Conservation (phyloP, 2,329 filamentous ascomycete genomes). For the Sporothrix curviconia region DNA sequence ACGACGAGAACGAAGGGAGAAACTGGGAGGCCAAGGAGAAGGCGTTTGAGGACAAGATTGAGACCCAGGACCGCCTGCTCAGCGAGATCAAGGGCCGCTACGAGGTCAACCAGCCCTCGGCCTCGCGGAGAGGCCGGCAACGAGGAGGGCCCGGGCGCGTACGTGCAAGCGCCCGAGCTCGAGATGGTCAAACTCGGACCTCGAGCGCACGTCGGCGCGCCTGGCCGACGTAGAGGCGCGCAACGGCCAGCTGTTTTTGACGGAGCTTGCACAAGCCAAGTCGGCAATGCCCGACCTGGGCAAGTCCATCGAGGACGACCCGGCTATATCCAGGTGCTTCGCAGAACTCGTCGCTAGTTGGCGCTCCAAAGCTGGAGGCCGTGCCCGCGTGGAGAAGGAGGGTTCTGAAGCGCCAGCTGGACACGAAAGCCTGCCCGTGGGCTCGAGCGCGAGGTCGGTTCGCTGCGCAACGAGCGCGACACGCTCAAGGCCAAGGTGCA, state of each 20-base stretch:
- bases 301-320: constrained; percentile 75
- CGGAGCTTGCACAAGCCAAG: constrained; percentile 85
- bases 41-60: constrained; percentile 83
- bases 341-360: constrained; percentile 85
- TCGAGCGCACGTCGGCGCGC: constrained; percentile 81
- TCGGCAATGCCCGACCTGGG: constrained; percentile 61
- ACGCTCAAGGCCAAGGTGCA: constrained; percentile 72
- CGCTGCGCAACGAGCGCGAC: constrained; percentile 75
- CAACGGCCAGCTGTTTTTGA: constrained; percentile 85
- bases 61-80: constrained; percentile 84
- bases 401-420: constrained; percentile 68
- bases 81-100: constrained; percentile 96
- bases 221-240: constrained; percentile 87
- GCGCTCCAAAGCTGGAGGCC: constrained; percentile 82
- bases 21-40: constrained; percentile 94
- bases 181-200: constrained; percentile 87
- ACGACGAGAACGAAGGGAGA: constrained; percentile 85
- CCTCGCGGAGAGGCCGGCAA: constrained; percentile 22
- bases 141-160: constrained; percentile 54
- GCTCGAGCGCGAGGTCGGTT: constrained; percentile 70
- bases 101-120: constrained; percentile 81
- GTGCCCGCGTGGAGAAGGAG: constrained; percentile 77
- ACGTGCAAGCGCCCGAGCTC: constrained; percentile 79
- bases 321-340: constrained; percentile 84
- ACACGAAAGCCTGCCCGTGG: constrained; percentile 67